A percentile compares a stretch with the other conserved stretches of the same genome.
Conservation (phyloP, 2,329 filamentous ascomycete species). For the Microdochium paspali region DNA sequence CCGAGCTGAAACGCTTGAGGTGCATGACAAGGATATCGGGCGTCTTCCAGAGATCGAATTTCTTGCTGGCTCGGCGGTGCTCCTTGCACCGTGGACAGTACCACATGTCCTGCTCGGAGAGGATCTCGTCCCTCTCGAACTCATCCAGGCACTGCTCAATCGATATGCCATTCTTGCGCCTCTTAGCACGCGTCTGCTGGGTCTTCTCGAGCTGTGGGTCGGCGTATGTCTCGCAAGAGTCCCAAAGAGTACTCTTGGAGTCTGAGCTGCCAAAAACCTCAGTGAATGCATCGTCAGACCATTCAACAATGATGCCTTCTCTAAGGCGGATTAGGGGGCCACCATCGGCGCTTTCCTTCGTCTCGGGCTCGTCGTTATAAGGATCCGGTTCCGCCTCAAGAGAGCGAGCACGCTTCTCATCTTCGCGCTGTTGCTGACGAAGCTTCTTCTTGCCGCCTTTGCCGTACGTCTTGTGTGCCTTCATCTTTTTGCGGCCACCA, state of each 20-base stretch:
- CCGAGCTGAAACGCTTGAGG: conserved; percentile 88
- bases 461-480: conserved; percentile 31
- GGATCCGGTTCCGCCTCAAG: conserved; percentile 6
- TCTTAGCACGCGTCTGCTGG: conserved; percentile 51
- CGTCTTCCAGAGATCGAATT: conserved; percentile 93
- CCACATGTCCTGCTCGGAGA: conserved; percentile 95
- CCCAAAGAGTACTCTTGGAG: conserved; percentile 36
- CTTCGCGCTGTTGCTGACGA: conserved; percentile 14
- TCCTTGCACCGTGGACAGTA: conserved; percentile 96
- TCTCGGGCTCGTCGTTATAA: conserved; percentile 16
- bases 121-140: conserved; percentile 85
- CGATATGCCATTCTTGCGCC: conserved; percentile 67
- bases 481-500: conserved; percentile 37
- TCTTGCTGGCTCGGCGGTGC: conserved; percentile 85
- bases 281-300: conserved; percentile 63
- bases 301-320: conserved; percentile 83
- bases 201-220: conserved; percentile 57
- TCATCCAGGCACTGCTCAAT: conserved; percentile 89
- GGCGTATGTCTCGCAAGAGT: conserved; percentile 39
- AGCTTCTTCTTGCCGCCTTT: conserved; percentile 37
- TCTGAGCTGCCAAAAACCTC: conserved; percentile 48
- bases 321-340: conserved; percentile 67
- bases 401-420: conserved; percentile 13
- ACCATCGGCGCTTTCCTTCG: conserved; percentile 28
- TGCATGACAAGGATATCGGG: conserved; percentile 94